phyloP scores from a whole-genome alignment of 176 grass and related monocot species.

The Musa schizocarpa region DNA sequence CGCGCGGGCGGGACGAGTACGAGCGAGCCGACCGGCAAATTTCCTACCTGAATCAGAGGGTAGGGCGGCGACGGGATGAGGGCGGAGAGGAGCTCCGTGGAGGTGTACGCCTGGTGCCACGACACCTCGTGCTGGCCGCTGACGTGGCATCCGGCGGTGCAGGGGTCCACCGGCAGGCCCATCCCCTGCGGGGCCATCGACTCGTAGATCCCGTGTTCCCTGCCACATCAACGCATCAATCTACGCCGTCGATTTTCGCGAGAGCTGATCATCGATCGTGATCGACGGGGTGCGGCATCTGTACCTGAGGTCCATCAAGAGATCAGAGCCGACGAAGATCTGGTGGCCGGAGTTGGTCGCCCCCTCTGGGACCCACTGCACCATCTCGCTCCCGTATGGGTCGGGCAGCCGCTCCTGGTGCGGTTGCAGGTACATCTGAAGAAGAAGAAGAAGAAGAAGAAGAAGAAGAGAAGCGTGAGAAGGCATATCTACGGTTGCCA shows the following conservation, averaged over 20 bases:
- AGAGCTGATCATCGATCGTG: no score
- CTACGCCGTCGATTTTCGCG: no score
- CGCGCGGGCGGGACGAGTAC: no score
- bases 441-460: no score
- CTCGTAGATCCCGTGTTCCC: slow-evolving; percentile 27
- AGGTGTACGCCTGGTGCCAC: slow-evolving; percentile 38
- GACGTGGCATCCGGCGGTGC: slow-evolving; percentile 24
- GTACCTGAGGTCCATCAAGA: slow-evolving; percentile 35
- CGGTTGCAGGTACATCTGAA: slow-evolving; percentile 29
- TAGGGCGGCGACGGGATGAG: slow-evolving; percentile 42
- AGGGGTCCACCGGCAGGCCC: slow-evolving; percentile 19
- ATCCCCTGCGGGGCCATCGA: slow-evolving; percentile 16
- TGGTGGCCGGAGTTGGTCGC: slow-evolving; percentile 6
- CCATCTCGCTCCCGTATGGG: slow-evolving; percentile 33
- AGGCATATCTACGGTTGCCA: no score
- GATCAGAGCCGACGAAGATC: slow-evolving; percentile 32
- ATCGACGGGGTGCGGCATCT: not conserved
- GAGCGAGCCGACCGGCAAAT: no score
- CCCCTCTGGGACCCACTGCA: slow-evolving; percentile 29
- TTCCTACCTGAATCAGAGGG: slow-evolving; percentile 24
- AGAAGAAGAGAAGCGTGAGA: no score
- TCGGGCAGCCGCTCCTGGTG: slow-evolving; percentile 21
- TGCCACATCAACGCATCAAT: not conserved
- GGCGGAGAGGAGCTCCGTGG: slow-evolving; percentile 33
- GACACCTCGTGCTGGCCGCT: slow-evolving; percentile 8